Evolutionary conservation across 768 basidiomycete genomes (phyloP), one percentile per base, ranked within the genome.

Genomic region (Lactarius pseudohatsudake): DNA sequence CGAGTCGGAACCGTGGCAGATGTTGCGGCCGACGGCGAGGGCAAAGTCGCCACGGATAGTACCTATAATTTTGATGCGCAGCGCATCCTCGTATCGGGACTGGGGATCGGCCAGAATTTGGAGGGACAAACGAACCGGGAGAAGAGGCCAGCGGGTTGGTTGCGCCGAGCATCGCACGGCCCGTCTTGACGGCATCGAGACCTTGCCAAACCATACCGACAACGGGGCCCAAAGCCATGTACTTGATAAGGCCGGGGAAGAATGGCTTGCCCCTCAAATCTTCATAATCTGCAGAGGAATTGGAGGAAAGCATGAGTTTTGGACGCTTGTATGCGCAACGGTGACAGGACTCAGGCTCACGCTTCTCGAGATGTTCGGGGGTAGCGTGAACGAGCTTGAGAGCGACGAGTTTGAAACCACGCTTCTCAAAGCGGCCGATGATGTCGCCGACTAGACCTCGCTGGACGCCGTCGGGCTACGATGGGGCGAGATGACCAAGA

Each of bases 401-500:
- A 66, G 96, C 96, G 76, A 90, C 83, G 77, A 98, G 90, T 85
- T 98, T 97, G 89, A 87, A 99, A 72, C 97, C 97, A 72, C 96
- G 94, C 82, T 91, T 88, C 86, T 99, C 97, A 80, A 99, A 98
- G 74, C 96, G 87, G 75, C 84, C 74, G 80, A 96, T 92, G 87
- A 98, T 98, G 82, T 94, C 89, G 77, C 94, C 96, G 77, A 96
- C 83, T 80, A 98, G 91, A 72, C 84, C 88, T 74, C 97, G 92
- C 81, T 98, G 94, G 82, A 99, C 97, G 78, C 96, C 97, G 81
- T 99, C 97, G 74, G 97, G 97, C 96, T 97, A 65, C 4, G 11
- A 78, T 74, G 20, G 68, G 28, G 66, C 11, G 40, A 40, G 34
- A 62, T 59, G n/a, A 54, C 65, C 53, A 56, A 47, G 13, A 50